phyloP scores from a whole-genome alignment of 176 grass and related monocot species.

The Oryza rufipogon region DNA sequence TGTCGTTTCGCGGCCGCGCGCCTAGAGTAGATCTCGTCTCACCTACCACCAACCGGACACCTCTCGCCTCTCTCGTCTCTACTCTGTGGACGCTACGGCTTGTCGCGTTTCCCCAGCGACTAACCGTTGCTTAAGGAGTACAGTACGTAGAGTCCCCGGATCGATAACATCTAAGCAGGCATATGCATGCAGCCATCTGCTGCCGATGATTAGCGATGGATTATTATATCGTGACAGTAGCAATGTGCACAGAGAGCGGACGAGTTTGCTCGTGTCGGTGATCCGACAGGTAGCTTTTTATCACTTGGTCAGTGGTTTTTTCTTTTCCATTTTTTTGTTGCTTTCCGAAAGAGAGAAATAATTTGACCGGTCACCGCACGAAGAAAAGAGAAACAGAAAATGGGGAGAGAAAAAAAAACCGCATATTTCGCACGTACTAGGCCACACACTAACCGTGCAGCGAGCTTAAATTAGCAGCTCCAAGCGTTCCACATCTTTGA shows the following conservation, averaged over 20 bases:
- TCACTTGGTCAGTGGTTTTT: not conserved
- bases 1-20: not conserved
- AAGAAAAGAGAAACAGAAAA: not conserved
- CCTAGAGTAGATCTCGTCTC: not conserved
- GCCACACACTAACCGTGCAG: not conserved
- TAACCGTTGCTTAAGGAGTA: not conserved
- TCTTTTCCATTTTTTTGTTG: not conserved
- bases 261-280: conserved; percentile 23
- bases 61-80: not conserved
- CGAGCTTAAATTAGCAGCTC: not conserved
- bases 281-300: not conserved
- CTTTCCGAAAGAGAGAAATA: not conserved
- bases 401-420: not conserved
- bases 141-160: not conserved
- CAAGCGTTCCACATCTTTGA: not conserved
- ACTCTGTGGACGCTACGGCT: not conserved
- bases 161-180: no score
- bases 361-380: not conserved
- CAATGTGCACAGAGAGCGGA: not conserved
- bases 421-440: not conserved
- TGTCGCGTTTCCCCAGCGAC: not conserved
- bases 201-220: not conserved
- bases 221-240: not conserved
- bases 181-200: not conserved
- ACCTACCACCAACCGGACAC: not conserved